Evolutionary conservation across 1,284 basidiomycete genomes (phyloP).

Genomic region (Ceratobasidium papillatum): DNA sequence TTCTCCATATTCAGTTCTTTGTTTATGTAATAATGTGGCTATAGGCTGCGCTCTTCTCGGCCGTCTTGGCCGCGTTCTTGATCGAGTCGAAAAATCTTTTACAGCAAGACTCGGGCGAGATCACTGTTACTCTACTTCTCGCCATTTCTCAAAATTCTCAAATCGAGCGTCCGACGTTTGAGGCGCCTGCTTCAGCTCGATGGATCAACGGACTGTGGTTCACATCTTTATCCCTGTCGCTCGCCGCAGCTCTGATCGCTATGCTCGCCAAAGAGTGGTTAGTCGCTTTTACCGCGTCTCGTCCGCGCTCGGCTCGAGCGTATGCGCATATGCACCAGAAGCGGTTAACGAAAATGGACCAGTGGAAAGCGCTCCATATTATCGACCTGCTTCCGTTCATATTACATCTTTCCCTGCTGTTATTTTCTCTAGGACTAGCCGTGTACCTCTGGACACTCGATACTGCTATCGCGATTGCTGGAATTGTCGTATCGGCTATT

Average conservation of each 20-base stretch:
- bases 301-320: background rate
- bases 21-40: background rate
- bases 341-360: background rate
- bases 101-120: background rate
- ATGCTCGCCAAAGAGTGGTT: slow-evolving; percentile 26
- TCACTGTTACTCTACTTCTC: background rate
- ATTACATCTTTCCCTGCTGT: slow-evolving; percentile 26
- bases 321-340: background rate
- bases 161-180: background rate
- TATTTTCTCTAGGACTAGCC: slow-evolving; percentile 37
- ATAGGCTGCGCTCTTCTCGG: slow-evolving; percentile 20
- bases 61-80: slow-evolving; percentile 7
- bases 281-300: background rate
- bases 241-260: slow-evolving; percentile 2
- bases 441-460: slow-evolving; percentile 13
- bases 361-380: slow-evolving; percentile 24
- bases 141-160: background rate
- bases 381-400: slow-evolving; percentile 28
- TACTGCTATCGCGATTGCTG: background rate
- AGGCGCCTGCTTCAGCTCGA: background rate
- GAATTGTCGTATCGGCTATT: background rate
- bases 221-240: background rate
- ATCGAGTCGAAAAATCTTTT: background rate
- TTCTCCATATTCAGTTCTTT: background rate
- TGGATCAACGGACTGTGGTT: slow-evolving; percentile 19